These are phyloP conservation scores for Scleroderma bovista DNA, from an alignment of 768 basidiomycete species.

Conservation along the genomic window DNA sequence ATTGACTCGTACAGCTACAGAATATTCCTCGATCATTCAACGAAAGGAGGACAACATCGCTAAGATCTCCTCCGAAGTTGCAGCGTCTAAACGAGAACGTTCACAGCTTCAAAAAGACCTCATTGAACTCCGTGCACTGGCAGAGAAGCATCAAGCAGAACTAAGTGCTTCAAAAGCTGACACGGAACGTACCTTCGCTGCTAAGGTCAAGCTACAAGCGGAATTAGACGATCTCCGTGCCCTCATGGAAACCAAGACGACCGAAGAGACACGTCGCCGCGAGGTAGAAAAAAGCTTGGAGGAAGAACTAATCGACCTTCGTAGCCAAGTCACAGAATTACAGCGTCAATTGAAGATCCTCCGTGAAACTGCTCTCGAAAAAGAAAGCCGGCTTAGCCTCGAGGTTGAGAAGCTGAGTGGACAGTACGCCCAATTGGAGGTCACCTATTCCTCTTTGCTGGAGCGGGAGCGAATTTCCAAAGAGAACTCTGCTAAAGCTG, in stretches of 20 bases:
- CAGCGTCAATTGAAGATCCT: slow-evolving; percentile 65
- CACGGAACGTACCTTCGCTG: slow-evolving; percentile 36
- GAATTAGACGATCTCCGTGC: slow-evolving; percentile 85
- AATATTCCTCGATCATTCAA: slow-evolving; percentile 70
- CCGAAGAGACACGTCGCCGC: slow-evolving; percentile 76
- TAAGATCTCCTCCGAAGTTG: slow-evolving; percentile 48
- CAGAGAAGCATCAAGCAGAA: slow-evolving; percentile 61
- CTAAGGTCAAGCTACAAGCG: slow-evolving; percentile 60
- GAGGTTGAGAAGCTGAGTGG: slow-evolving; percentile 63
- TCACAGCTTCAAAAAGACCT: slow-evolving; percentile 52
- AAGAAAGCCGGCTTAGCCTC: slow-evolving; percentile 66
- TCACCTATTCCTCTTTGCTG: slow-evolving; percentile 58
- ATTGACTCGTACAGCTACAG: slow-evolving; percentile 68
- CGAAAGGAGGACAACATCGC: slow-evolving; percentile 71
- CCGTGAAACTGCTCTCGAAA: slow-evolving; percentile 55
- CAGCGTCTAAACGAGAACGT: slow-evolving; percentile 49
- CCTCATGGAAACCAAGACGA: slow-evolving; percentile 79
- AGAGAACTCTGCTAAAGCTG: slow-evolving; percentile 43
- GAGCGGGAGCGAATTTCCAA: slow-evolving; percentile 53
- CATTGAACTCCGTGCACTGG: slow-evolving; percentile 61
- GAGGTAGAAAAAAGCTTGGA: slow-evolving; percentile 89
- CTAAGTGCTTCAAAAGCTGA: slow-evolving; percentile 55
- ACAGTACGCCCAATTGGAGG: slow-evolving; percentile 55
- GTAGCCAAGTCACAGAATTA: slow-evolving; percentile 53
- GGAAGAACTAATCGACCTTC: slow-evolving; percentile 69